A percentile compares a stretch with the other conserved stretches of the same genome.
Conservation (phyloP, 768 basidiomycete species). For the Pleurotus salmoneostramineus region DNA sequence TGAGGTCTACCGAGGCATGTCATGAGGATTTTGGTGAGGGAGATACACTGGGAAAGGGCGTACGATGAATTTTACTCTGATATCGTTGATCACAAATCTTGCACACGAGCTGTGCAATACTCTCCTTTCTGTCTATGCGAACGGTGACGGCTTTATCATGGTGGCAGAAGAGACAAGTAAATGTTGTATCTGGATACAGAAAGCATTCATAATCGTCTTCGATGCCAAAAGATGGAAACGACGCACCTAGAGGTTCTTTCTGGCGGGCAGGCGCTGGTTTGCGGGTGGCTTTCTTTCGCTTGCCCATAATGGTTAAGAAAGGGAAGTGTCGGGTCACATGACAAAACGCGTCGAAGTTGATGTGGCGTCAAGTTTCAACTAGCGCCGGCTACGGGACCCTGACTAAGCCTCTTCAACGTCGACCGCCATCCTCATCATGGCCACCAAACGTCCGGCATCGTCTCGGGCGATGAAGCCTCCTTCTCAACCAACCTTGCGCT, state of each 20-base stretch:
- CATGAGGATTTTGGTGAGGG: slow-evolving; percentile 5
- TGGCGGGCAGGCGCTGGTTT: slow-evolving; percentile 68
- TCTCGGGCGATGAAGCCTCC: slow-evolving; percentile 39
- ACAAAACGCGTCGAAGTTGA: slow-evolving; percentile 31
- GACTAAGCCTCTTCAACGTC: slow-evolving; percentile 1
- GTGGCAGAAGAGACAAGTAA: slow-evolving; percentile 87
- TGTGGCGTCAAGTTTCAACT: slow-evolving; percentile 12
- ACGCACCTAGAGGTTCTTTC: slow-evolving; percentile 71
- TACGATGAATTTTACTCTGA: slow-evolving; percentile 85
- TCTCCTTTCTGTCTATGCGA: slow-evolving; percentile 81
- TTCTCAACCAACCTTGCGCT: slow-evolving; percentile 29
- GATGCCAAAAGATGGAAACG: neutral
- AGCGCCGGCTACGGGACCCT: neutral
- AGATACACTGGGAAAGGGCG: slow-evolving; percentile 12
- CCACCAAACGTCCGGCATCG: slow-evolving; percentile 54
- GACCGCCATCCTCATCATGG: slow-evolving; percentile 37
- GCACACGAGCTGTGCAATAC: slow-evolving; percentile 75
- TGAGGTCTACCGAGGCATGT: slow-evolving; percentile 53
- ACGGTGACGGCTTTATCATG: slow-evolving; percentile 89
- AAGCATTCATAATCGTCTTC: neutral
- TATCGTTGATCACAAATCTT: slow-evolving; percentile 84
- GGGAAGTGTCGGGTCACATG: slow-evolving; percentile 24
- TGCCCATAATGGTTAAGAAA: slow-evolving; percentile 57
- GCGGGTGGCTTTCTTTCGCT: slow-evolving; percentile 86
- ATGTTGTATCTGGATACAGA: slow-evolving; percentile 59